Conservation (phyloP, 192 early-diverging fungal genomes). For the Phlyctochytrium planicorne region DNA sequence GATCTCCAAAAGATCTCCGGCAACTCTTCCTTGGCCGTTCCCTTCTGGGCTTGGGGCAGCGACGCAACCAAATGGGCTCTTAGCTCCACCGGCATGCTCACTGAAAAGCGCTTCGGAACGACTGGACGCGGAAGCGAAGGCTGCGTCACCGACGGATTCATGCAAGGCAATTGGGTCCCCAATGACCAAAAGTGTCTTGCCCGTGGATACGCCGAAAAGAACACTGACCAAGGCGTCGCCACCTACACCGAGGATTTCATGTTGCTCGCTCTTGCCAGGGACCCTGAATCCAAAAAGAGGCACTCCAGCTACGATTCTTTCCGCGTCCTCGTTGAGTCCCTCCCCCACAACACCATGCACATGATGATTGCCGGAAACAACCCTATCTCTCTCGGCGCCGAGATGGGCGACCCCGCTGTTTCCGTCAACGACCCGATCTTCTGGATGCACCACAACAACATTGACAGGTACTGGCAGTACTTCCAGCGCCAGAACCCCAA, state of each 20-base stretch:
- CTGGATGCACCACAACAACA: slow-evolving; percentile 40
- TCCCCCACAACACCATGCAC: slow-evolving; percentile 36
- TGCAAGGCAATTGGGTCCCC: slow-evolving; percentile 2
- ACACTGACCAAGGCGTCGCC: neutral
- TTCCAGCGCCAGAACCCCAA: slow-evolving; percentile 9
- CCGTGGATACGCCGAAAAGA: neutral
- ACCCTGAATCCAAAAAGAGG: neutral
- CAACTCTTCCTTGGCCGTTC: slow-evolving; percentile 39
- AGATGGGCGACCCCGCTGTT: slow-evolving; percentile 9
- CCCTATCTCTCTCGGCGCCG: neutral
- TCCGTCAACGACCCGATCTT: slow-evolving; percentile 40
- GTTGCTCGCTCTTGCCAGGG: neutral
- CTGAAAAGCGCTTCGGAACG: slow-evolving; percentile 13
- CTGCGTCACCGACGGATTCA: slow-evolving; percentile 22
- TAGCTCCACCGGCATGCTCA: slow-evolving; percentile 8
- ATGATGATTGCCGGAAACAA: slow-evolving; percentile 24
- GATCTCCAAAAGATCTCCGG: slow-evolving; percentile 17
- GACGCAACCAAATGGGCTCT: slow-evolving; percentile 6
- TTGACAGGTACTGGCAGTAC: slow-evolving; percentile 29
- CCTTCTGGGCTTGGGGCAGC: slow-evolving; percentile 66
- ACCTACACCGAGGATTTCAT: neutral
- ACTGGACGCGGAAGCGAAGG: neutral
- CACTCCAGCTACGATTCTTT: slow-evolving; percentile 21
- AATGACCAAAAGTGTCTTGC: slow-evolving; percentile 5
- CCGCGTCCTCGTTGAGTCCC: slow-evolving; percentile 18